Conservation (phyloP, 768 basidiomycete species). For the Russula vinacea region DNA sequence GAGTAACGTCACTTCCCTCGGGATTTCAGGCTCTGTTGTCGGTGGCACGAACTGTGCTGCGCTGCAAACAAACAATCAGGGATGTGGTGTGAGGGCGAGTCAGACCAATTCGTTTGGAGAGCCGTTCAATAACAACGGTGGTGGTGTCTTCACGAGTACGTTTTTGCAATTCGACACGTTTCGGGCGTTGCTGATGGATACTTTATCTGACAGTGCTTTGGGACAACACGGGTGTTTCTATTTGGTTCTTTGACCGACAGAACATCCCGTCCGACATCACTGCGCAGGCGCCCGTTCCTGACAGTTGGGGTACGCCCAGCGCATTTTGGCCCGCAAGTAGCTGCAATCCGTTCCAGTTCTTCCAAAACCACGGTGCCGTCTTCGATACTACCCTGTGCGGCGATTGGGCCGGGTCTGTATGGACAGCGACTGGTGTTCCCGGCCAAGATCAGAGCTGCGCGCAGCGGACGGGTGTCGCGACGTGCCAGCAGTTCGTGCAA, state of each 20-base stretch:
- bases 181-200: conserved; percentile 5
- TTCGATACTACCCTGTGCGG: conserved; percentile 89
- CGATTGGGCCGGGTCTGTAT: conserved; percentile 86
- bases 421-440: conserved; percentile 67
- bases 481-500: conserved; percentile 75
- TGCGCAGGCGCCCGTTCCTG: conserved; percentile 60
- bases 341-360: conserved; percentile 78
- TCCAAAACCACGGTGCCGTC: conserved; percentile 71
- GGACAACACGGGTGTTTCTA: conserved; percentile 68
- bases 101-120: conserved; percentile 69
- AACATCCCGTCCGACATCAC: conserved; percentile 75
- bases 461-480: conserved; percentile 72
- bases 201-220: conserved; percentile 56
- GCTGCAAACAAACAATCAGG: conserved; percentile 64
- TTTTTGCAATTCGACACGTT: conserved; percentile 39
- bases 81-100: conserved; percentile 73
- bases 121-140: conserved; percentile 80
- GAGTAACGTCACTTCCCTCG: conserved; percentile 45
- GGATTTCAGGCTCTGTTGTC: conserved; percentile 62
- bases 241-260: conserved; percentile 79
- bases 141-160: conserved; percentile 89
- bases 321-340: conserved; percentile 73
- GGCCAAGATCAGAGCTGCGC: conserved; percentile 89
- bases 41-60: conserved; percentile 72
- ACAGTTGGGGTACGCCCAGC: conserved; percentile 70